Percentiles rank a stretch among this genome's conserved stretches.
Conservation (phyloP, 140 eudicot genomes). For the Stevia rebaudiana region DNA sequence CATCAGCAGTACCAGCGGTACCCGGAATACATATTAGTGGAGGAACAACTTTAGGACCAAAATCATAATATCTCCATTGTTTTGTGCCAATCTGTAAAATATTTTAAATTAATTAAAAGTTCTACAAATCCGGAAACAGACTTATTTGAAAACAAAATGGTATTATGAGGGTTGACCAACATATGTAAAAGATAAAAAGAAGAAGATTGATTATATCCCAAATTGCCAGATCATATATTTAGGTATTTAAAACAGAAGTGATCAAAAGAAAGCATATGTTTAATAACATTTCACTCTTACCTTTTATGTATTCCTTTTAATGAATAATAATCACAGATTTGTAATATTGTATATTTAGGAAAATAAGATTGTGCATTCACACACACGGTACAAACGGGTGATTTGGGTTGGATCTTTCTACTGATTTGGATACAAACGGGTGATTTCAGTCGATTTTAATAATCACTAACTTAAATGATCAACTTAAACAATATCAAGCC, state of each 20-base stretch:
- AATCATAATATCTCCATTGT: constrained; percentile 97
- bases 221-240: background rate
- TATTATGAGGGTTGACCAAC: constrained; percentile 1
- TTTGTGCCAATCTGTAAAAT: constrained; percentile 61
- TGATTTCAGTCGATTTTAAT: background rate
- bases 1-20: constrained; percentile 96
- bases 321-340: background rate
- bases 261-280: background rate
- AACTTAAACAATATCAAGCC: background rate
- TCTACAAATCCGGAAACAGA: background rate
- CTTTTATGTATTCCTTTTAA: background rate
- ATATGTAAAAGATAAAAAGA: background rate
- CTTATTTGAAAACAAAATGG: background rate
- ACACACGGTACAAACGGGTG: too few species aligned
- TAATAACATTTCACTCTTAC: background rate
- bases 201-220: background rate
- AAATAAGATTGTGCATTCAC: background rate
- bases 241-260: background rate
- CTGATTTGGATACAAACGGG: background rate
- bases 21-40: constrained; percentile 95
- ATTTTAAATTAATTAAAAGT: background rate
- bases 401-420: too few species aligned
- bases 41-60: constrained; percentile 92
- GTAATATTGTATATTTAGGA: background rate
- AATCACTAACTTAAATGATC: constrained; percentile 3